A percentile compares a stretch with the other conserved stretches of the same genome.
Conservation (phyloP, 2,329 filamentous ascomycete genomes). For the Diaporthe citri region DNA sequence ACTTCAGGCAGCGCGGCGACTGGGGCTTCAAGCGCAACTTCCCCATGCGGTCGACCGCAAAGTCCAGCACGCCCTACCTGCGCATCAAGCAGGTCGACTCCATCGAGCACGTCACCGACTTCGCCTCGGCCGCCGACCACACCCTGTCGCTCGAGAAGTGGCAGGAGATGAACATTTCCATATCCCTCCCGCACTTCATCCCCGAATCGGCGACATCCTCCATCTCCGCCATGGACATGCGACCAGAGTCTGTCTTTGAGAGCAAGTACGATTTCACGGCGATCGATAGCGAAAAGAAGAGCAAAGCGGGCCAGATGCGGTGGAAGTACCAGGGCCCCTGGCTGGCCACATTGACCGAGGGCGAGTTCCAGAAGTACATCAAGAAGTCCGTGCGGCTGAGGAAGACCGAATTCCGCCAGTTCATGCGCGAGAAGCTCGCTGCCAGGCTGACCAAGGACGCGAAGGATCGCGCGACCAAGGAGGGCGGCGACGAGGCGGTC, state of each 20-base stretch:
- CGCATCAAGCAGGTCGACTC: constrained; percentile 85
- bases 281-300: constrained; percentile 49
- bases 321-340: constrained; percentile 78
- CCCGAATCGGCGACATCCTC: background rate
- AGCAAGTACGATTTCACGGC: constrained; percentile 67
- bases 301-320: constrained; percentile 59
- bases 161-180: constrained; percentile 81
- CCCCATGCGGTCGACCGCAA: constrained; percentile 80
- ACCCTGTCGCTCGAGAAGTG: constrained; percentile 86
- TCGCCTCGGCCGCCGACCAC: constrained; percentile 85
- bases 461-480: constrained; percentile 53
- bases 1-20: constrained; percentile 82
- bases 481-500: constrained; percentile 50
- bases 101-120: constrained; percentile 90
- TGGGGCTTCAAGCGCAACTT: constrained; percentile 93
- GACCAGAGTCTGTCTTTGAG: constrained; percentile 70
- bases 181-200: constrained; percentile 64
- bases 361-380: constrained; percentile 70
- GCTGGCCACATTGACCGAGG: constrained; percentile 72
- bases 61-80: constrained; percentile 79
- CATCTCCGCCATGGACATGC: constrained; percentile 39
- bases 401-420: constrained; percentile 67
- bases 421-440: constrained; percentile 64
- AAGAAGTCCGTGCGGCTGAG: constrained; percentile 64
- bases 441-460: constrained; percentile 57